These are phyloP conservation scores for Apiospora phragmitis DNA, from an alignment of 2,329 filamentous ascomycete species.

Conservation along the genomic window DNA sequence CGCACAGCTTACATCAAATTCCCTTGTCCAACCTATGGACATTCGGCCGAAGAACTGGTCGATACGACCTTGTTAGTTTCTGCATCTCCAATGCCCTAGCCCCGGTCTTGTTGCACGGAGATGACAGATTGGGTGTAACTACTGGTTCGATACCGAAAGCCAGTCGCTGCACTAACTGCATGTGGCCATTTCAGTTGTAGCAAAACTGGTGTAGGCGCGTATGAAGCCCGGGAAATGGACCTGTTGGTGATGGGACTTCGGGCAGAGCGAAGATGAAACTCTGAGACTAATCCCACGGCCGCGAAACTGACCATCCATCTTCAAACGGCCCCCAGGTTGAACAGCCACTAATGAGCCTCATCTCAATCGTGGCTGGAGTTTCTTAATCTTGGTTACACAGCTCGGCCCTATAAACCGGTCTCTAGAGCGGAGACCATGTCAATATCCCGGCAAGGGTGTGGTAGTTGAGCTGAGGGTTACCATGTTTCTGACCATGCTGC, in stretches of 20 bases:
- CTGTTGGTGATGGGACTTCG: slow-evolving; percentile 3
- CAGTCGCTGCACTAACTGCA: background rate
- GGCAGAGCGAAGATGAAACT: slow-evolving; percentile 2
- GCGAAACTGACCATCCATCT: background rate
- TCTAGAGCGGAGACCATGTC: background rate
- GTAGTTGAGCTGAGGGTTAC: background rate
- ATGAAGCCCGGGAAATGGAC: background rate
- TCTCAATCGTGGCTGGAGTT: background rate
- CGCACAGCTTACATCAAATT: background rate
- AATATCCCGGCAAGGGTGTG: background rate
- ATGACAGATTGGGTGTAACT: background rate
- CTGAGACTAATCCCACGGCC: background rate
- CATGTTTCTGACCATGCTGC: background rate
- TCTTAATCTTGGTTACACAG: background rate
- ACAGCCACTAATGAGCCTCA: slow-evolving; percentile 3
- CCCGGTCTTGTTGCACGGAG: background rate
- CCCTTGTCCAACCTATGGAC: background rate
- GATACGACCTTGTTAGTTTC: background rate
- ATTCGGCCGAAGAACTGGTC: background rate
- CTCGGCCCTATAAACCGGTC: background rate
- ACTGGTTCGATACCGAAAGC: background rate
- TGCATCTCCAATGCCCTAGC: background rate
- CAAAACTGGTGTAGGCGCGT: background rate
- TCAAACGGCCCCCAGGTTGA: background rate
- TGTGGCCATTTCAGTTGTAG: background rate